Conservation (phyloP, 2,329 filamentous ascomycete species). For the Arthrobotrys musiformis region DNA sequence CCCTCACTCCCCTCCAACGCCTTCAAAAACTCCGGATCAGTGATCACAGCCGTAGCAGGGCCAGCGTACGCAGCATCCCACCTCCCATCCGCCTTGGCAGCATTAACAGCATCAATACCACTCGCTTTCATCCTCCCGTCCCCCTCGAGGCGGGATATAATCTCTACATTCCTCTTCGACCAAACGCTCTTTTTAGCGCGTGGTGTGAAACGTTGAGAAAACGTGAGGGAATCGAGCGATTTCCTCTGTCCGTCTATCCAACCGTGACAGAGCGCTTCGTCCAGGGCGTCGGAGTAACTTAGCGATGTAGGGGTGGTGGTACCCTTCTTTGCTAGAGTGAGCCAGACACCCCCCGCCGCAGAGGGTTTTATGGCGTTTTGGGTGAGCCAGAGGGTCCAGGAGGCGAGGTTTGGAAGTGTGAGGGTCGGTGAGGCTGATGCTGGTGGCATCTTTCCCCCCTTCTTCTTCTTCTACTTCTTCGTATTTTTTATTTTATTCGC, state of each 20-base stretch:
- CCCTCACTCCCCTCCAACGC: constrained; percentile 63
- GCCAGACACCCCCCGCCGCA: constrained; percentile 60
- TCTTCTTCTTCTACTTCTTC: no score
- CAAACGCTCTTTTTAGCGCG: constrained; percentile 69
- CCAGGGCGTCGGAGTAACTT: constrained; percentile 62
- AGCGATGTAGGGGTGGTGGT: constrained; percentile 58
- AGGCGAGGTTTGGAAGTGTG: constrained; percentile 56
- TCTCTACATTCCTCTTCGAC: constrained; percentile 71
- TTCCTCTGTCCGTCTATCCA: constrained; percentile 72
- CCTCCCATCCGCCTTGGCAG: constrained; percentile 69
- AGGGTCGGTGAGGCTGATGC: constrained; percentile 58
- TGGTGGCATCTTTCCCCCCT: constrained; percentile 2
- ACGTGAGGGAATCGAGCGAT: constrained; percentile 65
- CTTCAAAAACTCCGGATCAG: constrained; percentile 66
- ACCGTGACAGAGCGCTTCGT: constrained; percentile 67
- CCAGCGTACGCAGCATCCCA: constrained; percentile 71
- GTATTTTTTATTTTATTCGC: no score
- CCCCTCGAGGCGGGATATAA: constrained; percentile 65
- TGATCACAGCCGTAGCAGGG: constrained; percentile 64
- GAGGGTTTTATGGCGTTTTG: constrained; percentile 56
- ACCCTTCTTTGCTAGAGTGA: constrained; percentile 60
- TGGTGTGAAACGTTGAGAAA: constrained; percentile 70
- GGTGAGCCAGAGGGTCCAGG: constrained; percentile 60
- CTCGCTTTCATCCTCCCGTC: constrained; percentile 67
- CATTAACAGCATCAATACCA: constrained; percentile 67